Base-by-base conservation (phyloP, 106 monocot genomes). In the Cymbidium sinense region DNA sequence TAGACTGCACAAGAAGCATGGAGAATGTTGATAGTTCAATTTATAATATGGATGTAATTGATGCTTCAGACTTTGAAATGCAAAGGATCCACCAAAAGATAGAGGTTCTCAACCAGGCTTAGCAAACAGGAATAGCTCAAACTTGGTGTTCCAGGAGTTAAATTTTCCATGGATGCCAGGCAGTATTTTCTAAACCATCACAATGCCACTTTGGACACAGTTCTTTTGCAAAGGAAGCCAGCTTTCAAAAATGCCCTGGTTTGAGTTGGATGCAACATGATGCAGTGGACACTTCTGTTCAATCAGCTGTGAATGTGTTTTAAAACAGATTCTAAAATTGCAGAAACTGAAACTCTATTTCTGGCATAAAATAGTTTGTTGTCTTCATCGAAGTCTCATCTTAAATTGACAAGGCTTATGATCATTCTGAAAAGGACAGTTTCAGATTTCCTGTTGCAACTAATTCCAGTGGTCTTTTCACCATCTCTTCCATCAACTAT, bases 1-100 rank as follows among this genome's bases (percentile, higher is more conserved):
- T n/a, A n/a, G n/a, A 36, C n/a, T 78, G 82, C 88, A 75, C 78
- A 19, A 85, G 54, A 74, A 84, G 83, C 61, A 81, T 79, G 78
- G 81, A 84, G 58, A 74, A 81, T 58, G 50, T 81, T 69, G 67
- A 71, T 36, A 52, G 34, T 20, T 84, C 43, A 64, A 21, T 74
- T 80, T 76, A 73, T 34, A 65, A 12, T 52, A 70, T 19, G 5
- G 73, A 79, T 73, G 34, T 39, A 3, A 64, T n/a, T 82, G 69
- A 7, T 70, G 73, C 33, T 65, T 33, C 77, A 12, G 64, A 54
- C 5, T 15, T 5, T 65, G 47, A 37, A 77, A 47, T 76, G 72
- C 13, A 36, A 62, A 64, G 18, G 50, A 75, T 75, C 33, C 19
- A 34, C 50, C 31, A 75, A 74, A 23, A 30, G 1, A 29, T 18